A percentile compares a stretch with the other conserved stretches of the same genome.
Evolutionary conservation across 495 filamentous ascomycete species (phyloP).

Genomic region (Aspergillus nidulans): DNA sequence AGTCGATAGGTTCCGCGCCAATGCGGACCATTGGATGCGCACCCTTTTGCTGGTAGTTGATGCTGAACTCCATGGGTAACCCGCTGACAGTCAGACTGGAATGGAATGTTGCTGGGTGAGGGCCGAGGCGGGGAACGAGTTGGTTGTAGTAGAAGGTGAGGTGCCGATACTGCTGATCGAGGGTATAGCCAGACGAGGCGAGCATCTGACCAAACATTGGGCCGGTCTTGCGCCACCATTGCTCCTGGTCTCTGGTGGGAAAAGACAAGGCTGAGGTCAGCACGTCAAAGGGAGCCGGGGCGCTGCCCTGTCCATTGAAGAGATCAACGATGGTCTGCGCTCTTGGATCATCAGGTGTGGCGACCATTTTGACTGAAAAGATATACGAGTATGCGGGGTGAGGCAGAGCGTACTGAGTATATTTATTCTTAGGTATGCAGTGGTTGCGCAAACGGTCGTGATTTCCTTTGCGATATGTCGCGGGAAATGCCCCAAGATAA

Average conservation of each 20-base stretch:
- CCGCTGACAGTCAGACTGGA: not conserved
- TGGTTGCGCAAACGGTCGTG: not conserved
- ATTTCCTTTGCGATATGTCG: no score
- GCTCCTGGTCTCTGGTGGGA: not conserved
- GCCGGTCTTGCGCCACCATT: not conserved
- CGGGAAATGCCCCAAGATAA: not conserved
- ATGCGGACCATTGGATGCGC: not conserved
- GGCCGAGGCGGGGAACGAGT: not conserved
- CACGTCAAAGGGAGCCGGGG: not conserved
- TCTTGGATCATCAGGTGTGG: not conserved
- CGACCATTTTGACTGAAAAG: not conserved
- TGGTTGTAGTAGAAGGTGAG: not conserved
- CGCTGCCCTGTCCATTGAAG: not conserved
- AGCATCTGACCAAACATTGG: not conserved
- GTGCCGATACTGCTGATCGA: not conserved
- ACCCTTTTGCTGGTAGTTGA: not conserved
- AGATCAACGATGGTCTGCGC: no score
- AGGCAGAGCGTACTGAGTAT: no score
- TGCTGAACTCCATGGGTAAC: not conserved
- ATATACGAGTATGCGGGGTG: no score
- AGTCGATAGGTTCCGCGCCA: not conserved
- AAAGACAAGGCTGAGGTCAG: not conserved
- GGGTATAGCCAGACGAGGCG: not conserved
- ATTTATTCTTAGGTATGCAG: no score
- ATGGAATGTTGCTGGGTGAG: not conserved